phyloP scores from a whole-genome alignment of 257 asterid species.

The Plectranthus barbatus region DNA sequence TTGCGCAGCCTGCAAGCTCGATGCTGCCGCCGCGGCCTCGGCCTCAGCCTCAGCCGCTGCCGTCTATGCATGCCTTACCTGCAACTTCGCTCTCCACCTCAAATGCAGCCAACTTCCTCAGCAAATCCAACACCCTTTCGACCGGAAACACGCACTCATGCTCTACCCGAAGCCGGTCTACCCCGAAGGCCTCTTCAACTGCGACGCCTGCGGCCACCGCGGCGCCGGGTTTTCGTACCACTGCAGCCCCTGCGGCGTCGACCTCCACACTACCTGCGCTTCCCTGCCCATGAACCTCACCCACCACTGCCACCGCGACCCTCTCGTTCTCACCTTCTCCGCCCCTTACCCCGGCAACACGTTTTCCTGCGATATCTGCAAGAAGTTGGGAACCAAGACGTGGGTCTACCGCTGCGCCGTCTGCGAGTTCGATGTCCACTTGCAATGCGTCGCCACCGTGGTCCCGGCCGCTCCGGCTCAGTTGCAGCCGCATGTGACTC shows the following conservation, averaged over 20 bases:
- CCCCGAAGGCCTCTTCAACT: conserved; percentile 38
- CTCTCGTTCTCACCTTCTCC: conserved; percentile 28
- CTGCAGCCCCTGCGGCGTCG: conserved; percentile 37
- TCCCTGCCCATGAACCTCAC: conserved; percentile 16
- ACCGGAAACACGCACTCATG: conserved; percentile 27
- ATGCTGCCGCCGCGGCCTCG: no score
- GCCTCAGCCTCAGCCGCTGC: conserved; percentile 28
- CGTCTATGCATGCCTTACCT: conserved; percentile 29
- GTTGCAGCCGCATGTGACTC: not conserved
- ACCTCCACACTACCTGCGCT: conserved; percentile 47
- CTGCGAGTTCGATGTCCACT: conserved; percentile 46
- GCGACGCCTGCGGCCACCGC: conserved; percentile 44
- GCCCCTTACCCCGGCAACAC: conserved; percentile 34
- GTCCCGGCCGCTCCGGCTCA: not conserved
- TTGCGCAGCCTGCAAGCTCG: conserved; percentile 42
- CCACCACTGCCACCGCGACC: conserved; percentile 31
- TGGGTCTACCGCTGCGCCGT: conserved; percentile 44
- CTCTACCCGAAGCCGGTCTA: conserved; percentile 40
- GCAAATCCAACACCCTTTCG: conserved; percentile 34
- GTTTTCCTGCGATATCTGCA: conserved; percentile 44
- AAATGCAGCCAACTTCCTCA: conserved; percentile 42
- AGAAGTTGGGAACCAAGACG: conserved; percentile 14
- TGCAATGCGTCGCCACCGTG: conserved; percentile 27
- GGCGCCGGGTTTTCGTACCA: conserved; percentile 41
- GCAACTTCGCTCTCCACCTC: conserved; percentile 41